Base-by-base conservation (phyloP, 164 flowering plant genomes). In the Santalum album region DNA sequence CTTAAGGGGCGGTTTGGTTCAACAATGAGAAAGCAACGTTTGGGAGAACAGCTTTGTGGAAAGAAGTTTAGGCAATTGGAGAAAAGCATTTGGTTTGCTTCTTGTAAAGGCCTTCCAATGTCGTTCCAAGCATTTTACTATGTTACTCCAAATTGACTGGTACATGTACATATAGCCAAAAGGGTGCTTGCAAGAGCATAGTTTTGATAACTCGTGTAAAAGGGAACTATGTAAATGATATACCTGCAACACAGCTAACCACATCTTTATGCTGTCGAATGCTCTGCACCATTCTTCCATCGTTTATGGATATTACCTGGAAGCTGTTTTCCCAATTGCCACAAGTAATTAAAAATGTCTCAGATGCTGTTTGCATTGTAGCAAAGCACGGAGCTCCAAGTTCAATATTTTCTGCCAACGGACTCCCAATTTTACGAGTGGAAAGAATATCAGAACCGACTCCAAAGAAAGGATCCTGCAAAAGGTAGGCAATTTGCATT, bases 261-360 rank as follows among this genome's bases (percentile, higher is more conserved):
- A 90, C 76, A 60, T 94, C 99, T 73, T 82, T 87, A 66, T 94
- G 99, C 49, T 84, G 96, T 68, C 97, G 77, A 27, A 94, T 69
- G 64, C 86, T 94, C 68, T 90, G 99, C 47, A 94, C 89, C 68
- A 84, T 68, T 63, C 82, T 77, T 51, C 99, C 99, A 74, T 90
- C 95, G 76, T 55, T 75, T 23, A 87, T 69, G 53, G 96, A 86
- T 65, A 82, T 81, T 32, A 87, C 83, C 65, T 87, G 92, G 55
- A 94, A 90, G 56, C 99, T 94, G 58, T 94, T 94, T 67, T 86
- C 99, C 97, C 99, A 94, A 56, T 81, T 94, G 42, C 96, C 96
- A 69, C 92, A 90, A 38, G 97, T 73, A 27, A 94, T 71, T 52
- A 90, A 66, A 71, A 85, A 94, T 44, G 71, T 90, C 65, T 84